Conservation (phyloP, 2,329 filamentous ascomycete species). For the Chaetomiaceae sp. region DNA sequence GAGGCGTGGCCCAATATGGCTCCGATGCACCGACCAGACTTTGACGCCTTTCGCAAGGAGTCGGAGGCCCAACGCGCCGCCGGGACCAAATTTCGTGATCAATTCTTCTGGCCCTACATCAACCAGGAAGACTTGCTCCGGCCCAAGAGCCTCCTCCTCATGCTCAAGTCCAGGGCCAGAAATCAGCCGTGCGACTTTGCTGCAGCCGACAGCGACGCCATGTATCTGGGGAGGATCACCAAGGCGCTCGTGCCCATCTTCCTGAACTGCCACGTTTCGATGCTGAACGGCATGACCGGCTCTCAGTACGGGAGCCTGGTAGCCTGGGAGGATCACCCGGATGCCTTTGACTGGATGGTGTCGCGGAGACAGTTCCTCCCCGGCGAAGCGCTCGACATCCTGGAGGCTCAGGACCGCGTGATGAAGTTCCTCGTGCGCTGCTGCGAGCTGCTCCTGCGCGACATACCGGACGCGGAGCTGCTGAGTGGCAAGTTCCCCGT, state of each 20-base stretch:
- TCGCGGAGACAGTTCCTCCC: constrained; percentile 34
- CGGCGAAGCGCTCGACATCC: constrained; percentile 41
- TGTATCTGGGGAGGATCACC: constrained; percentile 27
- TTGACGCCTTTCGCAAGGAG: constrained; percentile 31
- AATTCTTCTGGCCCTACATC: constrained; percentile 47
- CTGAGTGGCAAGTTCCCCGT: constrained; percentile 27
- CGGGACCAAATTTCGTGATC: constrained; percentile 26
- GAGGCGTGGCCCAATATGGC: constrained; percentile 47
- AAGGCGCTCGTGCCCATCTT: constrained; percentile 24
- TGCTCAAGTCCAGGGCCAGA: constrained; percentile 47
- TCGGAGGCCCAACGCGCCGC: constrained; percentile 15
- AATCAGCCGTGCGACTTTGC: constrained; percentile 43
- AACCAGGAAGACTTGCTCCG: constrained; percentile 50
- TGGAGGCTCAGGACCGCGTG: constrained; percentile 46
- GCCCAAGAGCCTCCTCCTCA: constrained; percentile 38
- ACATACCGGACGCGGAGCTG: constrained; percentile 34
- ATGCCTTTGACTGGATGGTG: constrained; percentile 34
- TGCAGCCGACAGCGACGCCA: constrained; percentile 34
- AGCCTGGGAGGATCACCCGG: constrained; percentile 28
- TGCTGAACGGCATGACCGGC: constrained; percentile 27
- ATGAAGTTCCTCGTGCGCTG: constrained; percentile 44
- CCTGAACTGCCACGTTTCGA: constrained; percentile 31
- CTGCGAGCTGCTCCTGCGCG: constrained; percentile 44
- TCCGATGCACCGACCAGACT: constrained; percentile 45
- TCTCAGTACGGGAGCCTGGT: constrained; percentile 33